Evolutionary conservation across 352 stramenopile species (phyloP).

Genomic region (Peronospora farinosa): DNA sequence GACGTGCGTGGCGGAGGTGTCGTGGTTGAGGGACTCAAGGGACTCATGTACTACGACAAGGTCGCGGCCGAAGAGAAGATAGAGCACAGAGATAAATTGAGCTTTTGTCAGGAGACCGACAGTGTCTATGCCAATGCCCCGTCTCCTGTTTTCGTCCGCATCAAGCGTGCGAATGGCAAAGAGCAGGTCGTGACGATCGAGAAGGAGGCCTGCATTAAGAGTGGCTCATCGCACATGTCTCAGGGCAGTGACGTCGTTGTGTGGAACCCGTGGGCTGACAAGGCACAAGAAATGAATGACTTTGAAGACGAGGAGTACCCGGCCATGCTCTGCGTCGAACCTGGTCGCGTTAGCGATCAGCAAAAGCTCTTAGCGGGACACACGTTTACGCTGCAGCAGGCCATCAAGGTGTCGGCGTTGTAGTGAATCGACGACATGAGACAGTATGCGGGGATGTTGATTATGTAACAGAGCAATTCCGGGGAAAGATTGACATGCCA

Average conservation of each 20-base stretch:
- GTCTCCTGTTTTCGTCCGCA: constrained; percentile 57
- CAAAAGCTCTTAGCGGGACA: constrained; percentile 51
- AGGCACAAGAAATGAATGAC: constrained; percentile 90
- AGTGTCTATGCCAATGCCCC: constrained; percentile 80
- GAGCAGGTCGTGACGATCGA: constrained; percentile 68
- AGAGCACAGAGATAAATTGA: constrained; percentile 53
- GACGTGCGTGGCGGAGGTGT: constrained; percentile 55
- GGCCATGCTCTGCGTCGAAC: constrained; percentile 95
- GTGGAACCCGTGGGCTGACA: constrained; percentile 92
- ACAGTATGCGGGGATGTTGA: not conserved
- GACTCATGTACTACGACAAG: constrained; percentile 86
- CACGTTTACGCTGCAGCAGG: constrained; percentile 63
- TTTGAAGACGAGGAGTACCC: constrained; percentile 93
- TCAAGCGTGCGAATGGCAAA: constrained; percentile 41
- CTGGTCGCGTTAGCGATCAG: constrained; percentile 73
- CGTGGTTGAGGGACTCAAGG: constrained; percentile 82
- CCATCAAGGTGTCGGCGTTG: constrained; percentile 51
- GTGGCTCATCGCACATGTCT: constrained; percentile 20
- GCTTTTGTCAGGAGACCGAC: constrained; percentile 80
- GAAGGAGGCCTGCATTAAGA: constrained; percentile 59
- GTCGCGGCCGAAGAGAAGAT: constrained; percentile 58
- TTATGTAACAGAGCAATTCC: not conserved
- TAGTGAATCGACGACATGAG: constrained; percentile 16
- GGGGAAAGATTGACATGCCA: too few species aligned
- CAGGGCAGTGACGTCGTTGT: constrained; percentile 83